Evolutionary conservation across 2,329 filamentous ascomycete species (phyloP), one percentile per base, ranked within the genome.

Genomic region (Penicillium glabrum): DNA sequence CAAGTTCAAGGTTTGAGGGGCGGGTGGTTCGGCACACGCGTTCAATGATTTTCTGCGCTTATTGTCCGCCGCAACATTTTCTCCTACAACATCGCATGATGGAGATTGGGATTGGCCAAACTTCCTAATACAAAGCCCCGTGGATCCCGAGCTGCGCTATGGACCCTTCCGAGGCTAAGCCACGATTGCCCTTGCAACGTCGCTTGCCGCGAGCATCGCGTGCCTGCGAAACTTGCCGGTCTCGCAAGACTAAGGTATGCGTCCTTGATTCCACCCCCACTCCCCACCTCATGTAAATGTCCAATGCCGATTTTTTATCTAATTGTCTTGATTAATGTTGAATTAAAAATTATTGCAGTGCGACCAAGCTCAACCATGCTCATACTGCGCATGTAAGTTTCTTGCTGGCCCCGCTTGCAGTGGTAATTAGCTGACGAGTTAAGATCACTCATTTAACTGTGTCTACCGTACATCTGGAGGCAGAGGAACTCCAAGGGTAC

Each of bases 181-280:
- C 48, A 24, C 48, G 48, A 43, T 56, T 35, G 48, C 44, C 56
- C 11, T 56, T 45, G 24, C 56, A 56, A 43, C 53, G 53, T 35
- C 56, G 56, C 14, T n/a, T 51, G 21, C 57, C 57, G 26, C 56
- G 62, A 41, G 63, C 63, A 46, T 67, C 63, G 19, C 63, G 57
- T 43, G 65, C 63, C 29, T 67, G 65, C 53, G 63, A 66, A 54
- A 66, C 63, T 29, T 66, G 64, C 53, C 64, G 64, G 19, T 54
- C 61, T 54, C 61, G 64, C 21, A 67, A 67, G 49, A 66, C 64
- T 1, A 66, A 66, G 58, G 62, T 67, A 48, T 24, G 46, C 21
- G 3, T n/a, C 31, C 14, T 49, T 23, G 19, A 4, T 39, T 19
- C 4, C 8, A 39, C 9, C 35, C 10, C 35, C 35, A n/a, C 35